Evolutionary conservation across 805 yeast genomes (phyloP), one percentile per base, ranked within the genome.

Genomic region (Candida glaebosa): DNA sequence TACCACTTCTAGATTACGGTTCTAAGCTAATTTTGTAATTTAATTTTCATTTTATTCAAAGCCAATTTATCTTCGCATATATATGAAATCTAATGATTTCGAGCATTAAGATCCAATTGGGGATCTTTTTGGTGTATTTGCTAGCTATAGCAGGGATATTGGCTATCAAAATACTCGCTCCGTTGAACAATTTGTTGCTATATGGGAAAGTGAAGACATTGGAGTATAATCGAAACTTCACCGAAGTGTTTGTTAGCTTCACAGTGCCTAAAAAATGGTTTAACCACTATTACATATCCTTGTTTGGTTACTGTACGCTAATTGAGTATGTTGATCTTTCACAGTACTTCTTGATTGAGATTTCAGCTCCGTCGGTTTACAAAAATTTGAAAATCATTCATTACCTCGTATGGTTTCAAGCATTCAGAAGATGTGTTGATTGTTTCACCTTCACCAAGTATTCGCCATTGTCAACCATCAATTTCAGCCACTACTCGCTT

Each of bases 241-340:
- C 39, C 7, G 31, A 30, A 5, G 24, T 25, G 3, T 31, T 66
- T 1, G 45, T 58, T 7, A 53, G 54, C 7, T 41, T 68, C 10
- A 77, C 79, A 9, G 82, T 83, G 0, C 86, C 88, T 0, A 84
- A 82, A 53, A 47, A 70, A 9, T 78, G 73, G 71, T 85, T 85
- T 52, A 52, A 63, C 2, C 88, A 84, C 51, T 85, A 79, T 50
- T 85, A 85, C 56, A 43, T 75, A 3, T 37, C 77, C 14, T 71
- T 80, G 14, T 50, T 69, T 1, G 19, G 57, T 0, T 34, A 26
- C 34, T 37, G 42, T 37, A 26, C 31, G 41, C 18, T 39, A 34
- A 15, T 40, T 33, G 19, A 45, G 40, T 18, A n/a, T 33, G 26
- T 17, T 18, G 28, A 40, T 14, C 32, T 30, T 7, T 18, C 43